Evolutionary conservation across 495 filamentous ascomycete species (phyloP), one percentile per base, ranked within the genome.

Genomic region (Wilcoxina mikolae): DNA sequence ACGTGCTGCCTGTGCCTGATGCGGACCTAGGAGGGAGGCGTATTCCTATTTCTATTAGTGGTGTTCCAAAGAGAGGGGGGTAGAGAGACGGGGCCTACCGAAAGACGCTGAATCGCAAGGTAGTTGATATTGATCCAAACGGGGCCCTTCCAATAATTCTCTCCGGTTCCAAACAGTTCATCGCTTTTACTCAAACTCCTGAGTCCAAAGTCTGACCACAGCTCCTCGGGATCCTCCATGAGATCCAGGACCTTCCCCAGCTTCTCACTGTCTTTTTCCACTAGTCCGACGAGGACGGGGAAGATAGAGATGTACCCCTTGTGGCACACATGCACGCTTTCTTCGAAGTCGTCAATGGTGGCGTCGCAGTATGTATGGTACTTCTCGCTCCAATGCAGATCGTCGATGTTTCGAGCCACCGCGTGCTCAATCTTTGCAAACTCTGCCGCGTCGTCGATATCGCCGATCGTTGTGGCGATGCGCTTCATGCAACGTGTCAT

Each of bases 121-220:
- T 95, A 96, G 67, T 98, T 98, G 54, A 98, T 93, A 60, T 94
- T 95, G 56, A 98, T 84, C 91, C 91, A 98, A 3, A 98, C 74
- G 4, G 91, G 91, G 53, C 87, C 86, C 51, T 88, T 74, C 91
- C 91, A 98, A 71, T 98, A 98, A 60, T 98, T 95, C 74, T 98
- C 91, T 2, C 73, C 86, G 0, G 86, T 94, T 17, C 80, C 86
- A 62, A 94, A 95, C 59, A 84, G 76, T 64, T 82, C 75, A 56
- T 91, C 83, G 55, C 76, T 77, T 72, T 83, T 83, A 68, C 87
- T 94, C 68, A 98, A 65, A 68, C 87, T 94, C 46, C 91, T 76
- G 51, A 96, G 75, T 24, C 91, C 91, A 59, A 81, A 81, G 2
- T 82, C 76, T 60, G 81, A 89, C 82, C 87, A 96, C 43, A 98